Conservation (phyloP, 2,329 filamentous ascomycete genomes). For the Fusarium coffeatum region DNA sequence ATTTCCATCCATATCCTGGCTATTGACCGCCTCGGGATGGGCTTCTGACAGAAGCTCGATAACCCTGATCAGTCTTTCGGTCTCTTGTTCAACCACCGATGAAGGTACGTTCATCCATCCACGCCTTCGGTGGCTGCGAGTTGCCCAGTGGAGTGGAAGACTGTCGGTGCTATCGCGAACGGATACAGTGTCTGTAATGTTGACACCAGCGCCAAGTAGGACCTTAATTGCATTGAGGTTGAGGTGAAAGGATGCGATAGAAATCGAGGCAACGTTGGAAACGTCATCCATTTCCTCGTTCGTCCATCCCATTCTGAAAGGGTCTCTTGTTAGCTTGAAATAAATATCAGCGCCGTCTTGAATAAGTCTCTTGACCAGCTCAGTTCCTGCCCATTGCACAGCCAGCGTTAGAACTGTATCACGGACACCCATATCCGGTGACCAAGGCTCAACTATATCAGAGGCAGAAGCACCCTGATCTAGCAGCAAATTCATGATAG, state of each 20-base stretch:
- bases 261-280: not conserved
- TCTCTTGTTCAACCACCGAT: not conserved
- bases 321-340: not conserved
- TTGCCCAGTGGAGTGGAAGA: not conserved
- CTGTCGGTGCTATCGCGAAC: not conserved
- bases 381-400: not conserved
- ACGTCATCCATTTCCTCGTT: not conserved
- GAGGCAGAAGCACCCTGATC: not conserved
- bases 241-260: not conserved
- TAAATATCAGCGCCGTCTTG: not conserved
- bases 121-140: not conserved
- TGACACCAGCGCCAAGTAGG: accelerated
- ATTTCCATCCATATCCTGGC: not conserved
- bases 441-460: not conserved
- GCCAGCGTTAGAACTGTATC: not conserved
- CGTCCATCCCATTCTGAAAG: not conserved
- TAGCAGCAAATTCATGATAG: not conserved
- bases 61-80: too few species aligned
- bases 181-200: not conserved
- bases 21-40: not conserved
- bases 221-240: not conserved
- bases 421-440: not conserved
- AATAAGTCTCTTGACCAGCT: not conserved
- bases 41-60: not conserved
- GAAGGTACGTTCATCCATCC: too few species aligned